Evolutionary conservation across 2,329 filamentous ascomycete genomes (phyloP), one percentile per base, ranked within the genome.

Genomic region (Diaporthe ilicicola): DNA sequence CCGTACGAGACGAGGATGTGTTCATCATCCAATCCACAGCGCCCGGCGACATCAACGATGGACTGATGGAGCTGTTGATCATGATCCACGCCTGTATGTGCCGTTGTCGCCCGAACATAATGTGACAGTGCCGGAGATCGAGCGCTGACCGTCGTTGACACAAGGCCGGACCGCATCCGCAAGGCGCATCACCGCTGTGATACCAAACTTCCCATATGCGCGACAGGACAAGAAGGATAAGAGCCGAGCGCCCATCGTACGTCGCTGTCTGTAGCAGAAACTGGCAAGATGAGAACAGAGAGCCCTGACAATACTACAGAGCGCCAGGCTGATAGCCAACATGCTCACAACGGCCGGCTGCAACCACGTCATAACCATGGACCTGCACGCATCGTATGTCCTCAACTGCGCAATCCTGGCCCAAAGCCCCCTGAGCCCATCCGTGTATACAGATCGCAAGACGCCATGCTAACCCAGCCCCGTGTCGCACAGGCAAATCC

Each of bases 21-120:
- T 98, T 98, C 85, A 97, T 98, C 77, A 87, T 98, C 72, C 95
- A 98, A 84, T 97, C 95, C 29, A 97, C 96, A 59, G 92, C 93
- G 50, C 95, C 95, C 2, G 95, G 95, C 80, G 95, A 98, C 80
- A 97, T 98, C 85, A 99, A 99, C 83, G 95, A 98, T 81, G 94
- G 94, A 62, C 89, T 99, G 72, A 98, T 99, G 95, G 95, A 99
- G 84, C 89, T 98, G 46, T 89, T 98, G 75, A 98, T 98, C 84
- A 97, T 98, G 91, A 97, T 98, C 82, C 97, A 97, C 80, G 95
- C 95, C 74, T 98, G 95, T 87, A 84, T 85, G 53, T 65, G n/a
- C 46, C 17, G 46, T 12, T 29, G 44, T 34, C 27, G 53, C n/a
- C 32, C 53, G 32, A 37, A 29, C 17, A 17, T 39, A 17, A 62